phyloP scores from a whole-genome alignment of 495 filamentous ascomycete species.

The Clavariopsis aquatica region DNA sequence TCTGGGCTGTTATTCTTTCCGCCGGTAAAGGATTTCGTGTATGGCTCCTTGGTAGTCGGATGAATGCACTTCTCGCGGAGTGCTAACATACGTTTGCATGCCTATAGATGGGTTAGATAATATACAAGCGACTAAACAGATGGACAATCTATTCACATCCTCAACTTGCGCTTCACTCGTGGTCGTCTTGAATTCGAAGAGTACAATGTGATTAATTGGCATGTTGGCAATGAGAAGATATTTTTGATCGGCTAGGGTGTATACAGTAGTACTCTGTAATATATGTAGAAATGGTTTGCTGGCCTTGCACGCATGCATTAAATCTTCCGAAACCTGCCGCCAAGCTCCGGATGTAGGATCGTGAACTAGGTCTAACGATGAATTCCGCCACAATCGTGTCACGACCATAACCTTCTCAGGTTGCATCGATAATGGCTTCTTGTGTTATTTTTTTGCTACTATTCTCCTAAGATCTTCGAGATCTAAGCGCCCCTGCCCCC shows the following conservation, averaged over 20 bases:
- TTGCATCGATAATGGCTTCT: constrained; percentile 4
- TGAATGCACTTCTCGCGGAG: constrained; percentile 51
- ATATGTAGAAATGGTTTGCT: too few relatives aligned
- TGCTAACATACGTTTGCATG: constrained; percentile 46
- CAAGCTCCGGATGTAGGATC: not conserved
- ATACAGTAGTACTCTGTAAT: not conserved
- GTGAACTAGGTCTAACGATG: too few relatives aligned
- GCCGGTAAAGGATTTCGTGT: constrained; percentile 60
- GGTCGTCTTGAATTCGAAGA: constrained; percentile 62
- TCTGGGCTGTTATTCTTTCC: constrained; percentile 67
- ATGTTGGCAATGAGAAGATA: constrained; percentile 41
- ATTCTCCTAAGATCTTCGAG: not conserved
- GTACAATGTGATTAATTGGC: constrained; percentile 61
- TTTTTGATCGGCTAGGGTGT: not conserved
- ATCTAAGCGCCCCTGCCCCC: not conserved
- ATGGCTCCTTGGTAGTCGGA: constrained; percentile 53
- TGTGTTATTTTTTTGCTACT: not conserved
- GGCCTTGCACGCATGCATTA: too few relatives aligned
- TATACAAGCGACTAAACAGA: constrained; percentile 17
- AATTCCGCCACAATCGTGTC: not conserved
- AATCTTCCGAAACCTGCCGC: not conserved
- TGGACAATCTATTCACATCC: constrained; percentile 49
- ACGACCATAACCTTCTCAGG: not conserved
- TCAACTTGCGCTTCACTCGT: constrained; percentile 47
- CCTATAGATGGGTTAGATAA: constrained; percentile 36